Evolutionary conservation across 1,284 basidiomycete genomes (phyloP).

Genomic region (Cutaneotrichosporon sp.): DNA sequence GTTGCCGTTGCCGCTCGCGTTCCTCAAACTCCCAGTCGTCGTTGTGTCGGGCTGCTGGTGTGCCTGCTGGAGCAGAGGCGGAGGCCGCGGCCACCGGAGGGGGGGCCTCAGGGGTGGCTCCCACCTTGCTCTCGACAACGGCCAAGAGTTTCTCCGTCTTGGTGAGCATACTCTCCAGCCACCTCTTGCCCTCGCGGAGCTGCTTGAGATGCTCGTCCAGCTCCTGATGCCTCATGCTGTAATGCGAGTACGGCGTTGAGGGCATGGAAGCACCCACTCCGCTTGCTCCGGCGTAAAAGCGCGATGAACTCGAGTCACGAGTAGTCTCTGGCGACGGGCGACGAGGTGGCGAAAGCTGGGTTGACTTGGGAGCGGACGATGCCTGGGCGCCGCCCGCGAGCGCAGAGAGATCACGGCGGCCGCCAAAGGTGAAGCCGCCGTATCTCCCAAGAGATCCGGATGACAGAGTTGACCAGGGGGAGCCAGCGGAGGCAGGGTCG

Average conservation of each 20-base stretch:
- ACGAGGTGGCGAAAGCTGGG: slow-evolving; percentile 23
- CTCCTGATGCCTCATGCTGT: slow-evolving; percentile 41
- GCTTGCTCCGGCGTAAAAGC: slow-evolving; percentile 14
- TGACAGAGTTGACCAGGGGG: slow-evolving; percentile 29
- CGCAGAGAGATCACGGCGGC: slow-evolving; percentile 22
- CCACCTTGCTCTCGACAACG: slow-evolving; percentile 43
- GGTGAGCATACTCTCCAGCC: slow-evolving; percentile 44
- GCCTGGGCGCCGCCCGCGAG: neutral
- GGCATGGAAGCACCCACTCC: neutral
- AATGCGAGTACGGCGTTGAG: slow-evolving; percentile 24
- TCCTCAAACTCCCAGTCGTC: slow-evolving; percentile 44
- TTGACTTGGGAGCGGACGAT: slow-evolving; percentile 16
- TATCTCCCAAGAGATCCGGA: slow-evolving; percentile 27
- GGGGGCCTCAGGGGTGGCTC: neutral
- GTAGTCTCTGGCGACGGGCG: slow-evolving; percentile 31
- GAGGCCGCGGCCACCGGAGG: neutral
- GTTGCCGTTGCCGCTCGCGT: slow-evolving; percentile 34
- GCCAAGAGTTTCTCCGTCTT: slow-evolving; percentile 46
- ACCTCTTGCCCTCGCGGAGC: slow-evolving; percentile 46
- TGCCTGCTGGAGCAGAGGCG: neutral
- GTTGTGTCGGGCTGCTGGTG: neutral
- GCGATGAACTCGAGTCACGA: slow-evolving; percentile 14
- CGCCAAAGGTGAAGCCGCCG: slow-evolving; percentile 21
- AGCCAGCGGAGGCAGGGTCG: slow-evolving; percentile 20
- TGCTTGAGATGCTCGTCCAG: slow-evolving; percentile 47